Conservation (phyloP, 345 rosid genomes). For the Linum trigynum region DNA sequence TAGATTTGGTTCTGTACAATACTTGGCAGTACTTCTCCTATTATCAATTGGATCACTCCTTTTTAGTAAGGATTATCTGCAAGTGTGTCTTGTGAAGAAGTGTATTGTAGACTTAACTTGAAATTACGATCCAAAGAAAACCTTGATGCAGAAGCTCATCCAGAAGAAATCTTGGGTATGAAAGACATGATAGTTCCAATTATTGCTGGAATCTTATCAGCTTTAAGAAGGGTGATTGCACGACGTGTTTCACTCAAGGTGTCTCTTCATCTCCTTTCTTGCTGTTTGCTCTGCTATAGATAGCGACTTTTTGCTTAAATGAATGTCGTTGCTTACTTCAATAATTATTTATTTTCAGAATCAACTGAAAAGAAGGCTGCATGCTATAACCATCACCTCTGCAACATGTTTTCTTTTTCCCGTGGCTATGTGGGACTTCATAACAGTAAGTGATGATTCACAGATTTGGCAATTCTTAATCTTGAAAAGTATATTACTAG, state of each 20-base stretch:
- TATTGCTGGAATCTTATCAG: constrained; percentile 90
- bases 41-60: not conserved
- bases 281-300: not conserved
- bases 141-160: constrained; percentile 32
- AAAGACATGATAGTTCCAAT: constrained; percentile 69
- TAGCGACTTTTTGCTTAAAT: not conserved
- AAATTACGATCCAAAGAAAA: constrained; percentile 52
- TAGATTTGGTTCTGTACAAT: not conserved
- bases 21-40: not conserved
- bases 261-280: constrained; percentile 3
- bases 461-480: not conserved
- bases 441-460: constrained; percentile 49
- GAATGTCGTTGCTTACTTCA: not conserved
- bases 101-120: constrained; percentile 45
- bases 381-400: constrained; percentile 78
- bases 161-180: constrained; percentile 57
- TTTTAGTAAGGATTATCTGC: not conserved
- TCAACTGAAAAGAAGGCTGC: constrained; percentile 82
- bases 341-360: constrained; percentile 35
- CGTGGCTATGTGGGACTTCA: constrained; percentile 94
- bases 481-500: not conserved
- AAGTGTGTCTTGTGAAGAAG: constrained; percentile 11
- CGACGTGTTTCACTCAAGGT: constrained; percentile 96
- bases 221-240: constrained; percentile 83
- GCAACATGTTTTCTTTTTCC: constrained; percentile 93